Evolutionary conservation across 2,329 filamentous ascomycete species (phyloP).

Genomic region (Xylogone sp.): DNA sequence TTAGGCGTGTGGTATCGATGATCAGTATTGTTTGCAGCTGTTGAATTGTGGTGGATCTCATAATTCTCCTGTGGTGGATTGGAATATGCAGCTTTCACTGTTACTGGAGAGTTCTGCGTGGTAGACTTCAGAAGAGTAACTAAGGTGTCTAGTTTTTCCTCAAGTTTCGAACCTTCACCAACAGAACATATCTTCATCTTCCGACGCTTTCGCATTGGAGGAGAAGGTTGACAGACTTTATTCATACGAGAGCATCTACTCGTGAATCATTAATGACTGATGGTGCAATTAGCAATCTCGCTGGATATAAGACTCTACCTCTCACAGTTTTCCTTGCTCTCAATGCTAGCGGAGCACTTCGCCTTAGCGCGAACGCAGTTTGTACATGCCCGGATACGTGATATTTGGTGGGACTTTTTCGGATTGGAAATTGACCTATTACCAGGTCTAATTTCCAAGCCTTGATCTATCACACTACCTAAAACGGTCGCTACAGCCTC

Average conservation of each 20-base stretch:
- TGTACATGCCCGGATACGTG: not conserved
- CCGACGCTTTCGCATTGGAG: conserved; percentile 3
- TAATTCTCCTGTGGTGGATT: too few relatives aligned
- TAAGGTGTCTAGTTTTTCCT: conserved; percentile 1
- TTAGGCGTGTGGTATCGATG: too few relatives aligned
- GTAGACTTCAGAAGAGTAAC: not conserved
- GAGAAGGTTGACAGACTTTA: conserved; percentile 8
- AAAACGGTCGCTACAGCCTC: not conserved
- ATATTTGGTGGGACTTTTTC: not conserved
- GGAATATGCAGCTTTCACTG: not conserved
- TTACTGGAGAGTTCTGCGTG: not conserved
- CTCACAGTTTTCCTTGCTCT: conserved; percentile 1
- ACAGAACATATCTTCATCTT: not conserved
- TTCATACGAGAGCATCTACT: conserved; percentile 8
- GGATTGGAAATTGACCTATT: not conserved
- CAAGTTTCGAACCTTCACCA: conserved; percentile 2
- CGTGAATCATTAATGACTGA: not conserved
- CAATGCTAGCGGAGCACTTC: not conserved
- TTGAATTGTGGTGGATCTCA: too few relatives aligned
- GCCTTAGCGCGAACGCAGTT: conserved; percentile 3
- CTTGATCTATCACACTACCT: not conserved
- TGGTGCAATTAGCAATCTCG: not conserved
- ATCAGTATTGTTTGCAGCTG: too few relatives aligned
- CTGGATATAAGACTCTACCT: not conserved
- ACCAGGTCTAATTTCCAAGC: not conserved